Percentiles rank a stretch among this genome's conserved stretches.
Evolutionary conservation across 257 asterid genomes (phyloP).

Genomic region (Fraxinus cuspidata): DNA sequence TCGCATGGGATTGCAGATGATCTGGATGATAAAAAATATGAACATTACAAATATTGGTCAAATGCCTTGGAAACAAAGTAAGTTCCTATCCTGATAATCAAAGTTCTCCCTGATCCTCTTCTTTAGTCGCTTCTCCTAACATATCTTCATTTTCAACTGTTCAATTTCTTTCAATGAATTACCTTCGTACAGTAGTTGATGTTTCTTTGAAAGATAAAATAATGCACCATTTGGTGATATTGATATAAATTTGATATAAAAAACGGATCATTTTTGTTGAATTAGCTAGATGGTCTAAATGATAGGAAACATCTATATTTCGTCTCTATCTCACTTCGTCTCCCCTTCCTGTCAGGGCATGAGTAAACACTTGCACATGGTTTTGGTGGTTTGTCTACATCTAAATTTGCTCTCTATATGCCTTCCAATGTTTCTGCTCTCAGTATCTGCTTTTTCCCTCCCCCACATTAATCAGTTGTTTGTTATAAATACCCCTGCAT

Average conservation of each 20-base stretch:
- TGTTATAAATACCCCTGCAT: background rate
- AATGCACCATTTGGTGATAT: background rate
- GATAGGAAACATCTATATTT: background rate
- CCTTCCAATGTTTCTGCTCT: background rate
- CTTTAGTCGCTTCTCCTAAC: background rate
- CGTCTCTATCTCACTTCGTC: background rate
- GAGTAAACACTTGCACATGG: background rate
- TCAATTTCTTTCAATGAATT: background rate
- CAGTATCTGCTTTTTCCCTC: background rate
- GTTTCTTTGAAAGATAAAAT: background rate
- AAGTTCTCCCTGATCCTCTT: background rate
- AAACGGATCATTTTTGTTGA: background rate
- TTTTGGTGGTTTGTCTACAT: background rate
- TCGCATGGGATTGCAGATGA: constrained; percentile 76
- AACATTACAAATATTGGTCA: constrained; percentile 84
- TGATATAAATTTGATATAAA: background rate
- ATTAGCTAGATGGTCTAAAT: background rate
- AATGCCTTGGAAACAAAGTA: constrained; percentile 88
- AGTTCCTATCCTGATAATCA: constrained; percentile 12
- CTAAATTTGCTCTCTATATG: background rate
- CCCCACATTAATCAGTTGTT: background rate
- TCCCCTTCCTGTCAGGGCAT: background rate
- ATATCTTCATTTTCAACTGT: background rate
- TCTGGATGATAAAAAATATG: constrained; percentile 59
- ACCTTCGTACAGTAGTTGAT: background rate